Conservation (phyloP, 768 basidiomycete species). For the Porphyrellus cyaneotinctus region DNA sequence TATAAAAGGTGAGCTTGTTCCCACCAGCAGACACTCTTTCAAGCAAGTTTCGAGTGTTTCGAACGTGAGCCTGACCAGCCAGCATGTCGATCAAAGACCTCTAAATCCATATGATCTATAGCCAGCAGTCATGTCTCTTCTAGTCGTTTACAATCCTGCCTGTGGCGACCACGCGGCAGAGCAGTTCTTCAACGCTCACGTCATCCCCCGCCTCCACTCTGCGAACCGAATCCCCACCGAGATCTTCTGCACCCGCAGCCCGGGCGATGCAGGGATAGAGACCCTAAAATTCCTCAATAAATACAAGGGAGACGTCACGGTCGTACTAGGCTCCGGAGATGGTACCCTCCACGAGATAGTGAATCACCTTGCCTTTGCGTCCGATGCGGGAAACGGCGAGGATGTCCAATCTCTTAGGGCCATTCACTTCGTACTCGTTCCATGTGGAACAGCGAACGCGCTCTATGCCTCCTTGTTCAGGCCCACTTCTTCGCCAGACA, state of each 20-base stretch:
- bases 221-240: slow-evolving; percentile 31
- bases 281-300: slow-evolving; percentile 39
- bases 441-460: slow-evolving; percentile 92
- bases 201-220: slow-evolving; percentile 56
- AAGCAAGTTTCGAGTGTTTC: too few species aligned
- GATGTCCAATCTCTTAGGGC: slow-evolving; percentile 8
- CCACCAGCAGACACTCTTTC: not conserved
- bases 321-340: slow-evolving; percentile 80
- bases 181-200: slow-evolving; percentile 52
- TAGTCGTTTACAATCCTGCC: slow-evolving; percentile 74
- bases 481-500: slow-evolving; percentile 29
- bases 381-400: slow-evolving; percentile 18
- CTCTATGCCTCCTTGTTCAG: slow-evolving; percentile 78
- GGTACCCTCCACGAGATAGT: slow-evolving; percentile 90
- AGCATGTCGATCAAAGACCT: not conserved
- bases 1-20: not conserved
- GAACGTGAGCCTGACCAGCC: slow-evolving; percentile 1
- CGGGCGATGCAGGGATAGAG: slow-evolving; percentile 52
- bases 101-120: not conserved
- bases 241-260: slow-evolving; percentile 47
- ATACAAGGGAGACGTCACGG: slow-evolving; percentile 33
- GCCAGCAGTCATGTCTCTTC: slow-evolving; percentile 40
- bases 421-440: slow-evolving; percentile 53
- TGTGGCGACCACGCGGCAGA: slow-evolving; percentile 58
- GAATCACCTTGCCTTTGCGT: slow-evolving; percentile 43